Base-by-base conservation (phyloP, 352 stramenopile species). In the Ophiocytium majus region DNA sequence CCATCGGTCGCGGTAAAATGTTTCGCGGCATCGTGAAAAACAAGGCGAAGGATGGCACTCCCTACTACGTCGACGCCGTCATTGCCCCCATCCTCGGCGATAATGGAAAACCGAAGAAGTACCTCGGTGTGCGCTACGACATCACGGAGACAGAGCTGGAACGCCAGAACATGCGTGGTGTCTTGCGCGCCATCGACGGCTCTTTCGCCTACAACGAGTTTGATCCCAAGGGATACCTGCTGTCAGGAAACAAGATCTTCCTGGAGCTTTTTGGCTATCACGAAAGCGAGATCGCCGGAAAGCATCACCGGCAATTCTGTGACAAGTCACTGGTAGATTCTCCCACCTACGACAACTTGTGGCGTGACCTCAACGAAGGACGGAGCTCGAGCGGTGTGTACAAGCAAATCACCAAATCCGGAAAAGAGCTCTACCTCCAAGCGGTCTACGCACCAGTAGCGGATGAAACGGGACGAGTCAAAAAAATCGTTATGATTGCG, bases 61-160 rank as follows among this genome's bases (percentile, higher is more conserved):
- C 57, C 23, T 71, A 71, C 28, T 71, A 71, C 28, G 57, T 71
- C 23, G 57, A 71, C 28, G 57, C 19, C 23, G 28, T 71, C 57
- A 23, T 71, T 28, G 28, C 57, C 28, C 57, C 57, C 19, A 71
- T 71, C 28, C 28, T 71, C 23, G 57, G 57, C 23, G 57, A 71
- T 28, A 71, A 71, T 71, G 57, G 57, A 71, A 71, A 71, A 71
- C 57, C 57, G 28, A 71, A 23, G 28, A 71, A 71, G 57, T 71
- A 71, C 57, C 23, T 71, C 28, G 57, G 57, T 71, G 28, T 71
- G 19, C 23, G 57, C 23, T 71, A 71, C 28, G 57, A 71, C 57
- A 71, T 71, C 57, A 71, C 57, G 23, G 57, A 71, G 28, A 23
- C 57, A 71, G 28, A 23, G 19, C 57, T 71, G 23, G 57, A 71